Base-by-base conservation (phyloP, 2,329 filamentous ascomycete genomes). In the Tolypocladium tundrense region DNA sequence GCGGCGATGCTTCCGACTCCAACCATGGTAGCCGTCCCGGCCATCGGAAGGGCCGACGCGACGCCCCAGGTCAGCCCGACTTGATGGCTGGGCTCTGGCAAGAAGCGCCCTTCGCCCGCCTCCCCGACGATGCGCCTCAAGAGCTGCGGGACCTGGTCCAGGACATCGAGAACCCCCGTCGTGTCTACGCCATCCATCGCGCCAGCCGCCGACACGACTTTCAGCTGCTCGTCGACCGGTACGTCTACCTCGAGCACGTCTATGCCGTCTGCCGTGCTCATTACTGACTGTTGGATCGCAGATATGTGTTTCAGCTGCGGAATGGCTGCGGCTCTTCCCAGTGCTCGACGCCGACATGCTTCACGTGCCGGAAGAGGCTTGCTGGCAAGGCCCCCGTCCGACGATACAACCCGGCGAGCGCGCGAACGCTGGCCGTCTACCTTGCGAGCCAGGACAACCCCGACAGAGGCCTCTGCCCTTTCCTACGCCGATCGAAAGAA, bases 391-490 rank as follows among this genome's bases (percentile, higher is more conserved):
- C 81, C 0, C 90, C 90, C 2, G 82, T 91, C 64, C 86, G 90
- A 60, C 82, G 87, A 66, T 94, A 92, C 66, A 96, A 88, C 58
- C 81, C 87, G 27, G 84, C 91, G 52, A 96, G 90, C 66, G 91
- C 91, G 10, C 83, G 90, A 65, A 90, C 88, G 1, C 74, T 96
- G 39, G 91, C 91, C 14, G 83, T 90, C 58, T 90, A 89, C 66
- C 79, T 96, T 55, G 90, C 91, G 11, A 89, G 87, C 66, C 86
- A 91, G 67, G 88, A 92, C 65, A 84, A 94, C 62, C 85, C 91
- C 0, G 85, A 90, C 61, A 78, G 75, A 59, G 84, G 82, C 3
- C 75, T 96, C 0, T 96, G 91, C 54, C 79, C 79, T 1, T 69
- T 74, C 27, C 69, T 84, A 19, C 71, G 72, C 52, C 69, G 72